A percentile compares a stretch with the other conserved stretches of the same genome.
phyloP scores from a whole-genome alignment of 176 grass and related monocot genomes.

The Bothriochloa decipiens region DNA sequence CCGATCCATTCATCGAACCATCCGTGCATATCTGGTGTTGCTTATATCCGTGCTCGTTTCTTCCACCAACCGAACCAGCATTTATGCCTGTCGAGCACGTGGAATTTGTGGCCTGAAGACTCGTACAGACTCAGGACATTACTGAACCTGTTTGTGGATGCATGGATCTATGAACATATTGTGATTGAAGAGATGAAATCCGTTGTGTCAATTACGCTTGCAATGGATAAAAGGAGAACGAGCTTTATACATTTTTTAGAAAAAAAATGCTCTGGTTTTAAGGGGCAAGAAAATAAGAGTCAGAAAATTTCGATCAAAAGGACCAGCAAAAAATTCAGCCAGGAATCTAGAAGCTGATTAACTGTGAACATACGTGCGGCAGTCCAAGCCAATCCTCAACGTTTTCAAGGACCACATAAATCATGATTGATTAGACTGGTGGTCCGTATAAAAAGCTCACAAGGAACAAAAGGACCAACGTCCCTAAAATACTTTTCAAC shows the following conservation, averaged over 20 bases:
- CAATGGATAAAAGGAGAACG: neutral
- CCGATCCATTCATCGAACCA: neutral
- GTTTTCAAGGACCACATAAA: neutral
- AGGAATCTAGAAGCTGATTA: neutral
- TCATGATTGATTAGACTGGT: neutral
- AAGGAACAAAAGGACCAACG: neutral
- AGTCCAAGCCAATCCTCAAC: neutral
- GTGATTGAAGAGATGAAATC: neutral
- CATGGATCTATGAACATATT: neutral
- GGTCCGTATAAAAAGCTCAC: neutral
- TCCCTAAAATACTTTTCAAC: conserved; percentile 6
- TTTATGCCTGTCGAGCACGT: neutral
- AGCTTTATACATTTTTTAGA: neutral
- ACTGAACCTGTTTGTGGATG: neutral
- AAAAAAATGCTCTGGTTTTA: neutral
- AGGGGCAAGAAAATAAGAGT: neutral
- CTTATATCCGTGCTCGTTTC: neutral
- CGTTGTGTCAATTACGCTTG: too few species aligned
- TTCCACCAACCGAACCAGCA: neutral
- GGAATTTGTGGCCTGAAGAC: neutral
- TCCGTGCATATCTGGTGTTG: neutral
- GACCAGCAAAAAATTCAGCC: neutral
- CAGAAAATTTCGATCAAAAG: neutral
- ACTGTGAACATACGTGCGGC: neutral
- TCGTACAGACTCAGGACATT: neutral